Evolutionary conservation across 2,329 filamentous ascomycete species (phyloP).

Genomic region (Dissoconium aciculare): DNA sequence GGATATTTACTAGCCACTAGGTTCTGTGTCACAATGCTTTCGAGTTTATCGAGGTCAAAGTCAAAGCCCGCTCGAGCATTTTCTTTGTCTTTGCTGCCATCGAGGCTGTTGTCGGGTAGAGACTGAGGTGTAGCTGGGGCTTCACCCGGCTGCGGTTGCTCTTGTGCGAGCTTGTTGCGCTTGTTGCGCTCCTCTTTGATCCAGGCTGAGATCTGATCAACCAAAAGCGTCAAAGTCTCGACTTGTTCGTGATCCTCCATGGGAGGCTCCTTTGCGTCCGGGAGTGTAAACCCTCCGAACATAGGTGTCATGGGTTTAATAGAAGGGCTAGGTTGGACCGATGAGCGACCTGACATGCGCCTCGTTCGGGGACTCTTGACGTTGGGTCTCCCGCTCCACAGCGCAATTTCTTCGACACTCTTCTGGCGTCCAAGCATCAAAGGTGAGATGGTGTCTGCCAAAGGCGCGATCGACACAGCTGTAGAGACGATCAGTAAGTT

Average conservation of each 20-base stretch:
- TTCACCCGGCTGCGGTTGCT: slow-evolving; percentile 6
- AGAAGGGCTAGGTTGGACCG: slow-evolving; percentile 13
- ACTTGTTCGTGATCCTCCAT: neutral
- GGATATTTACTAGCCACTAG: slow-evolving; percentile 19
- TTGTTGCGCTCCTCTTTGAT: slow-evolving; percentile 63
- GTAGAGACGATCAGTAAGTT: no score
- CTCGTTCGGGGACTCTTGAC: slow-evolving; percentile 26
- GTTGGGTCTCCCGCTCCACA: slow-evolving; percentile 25
- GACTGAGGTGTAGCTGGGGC: slow-evolving; percentile 5
- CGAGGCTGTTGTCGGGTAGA: slow-evolving; percentile 2
- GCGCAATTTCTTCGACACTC: slow-evolving; percentile 27
- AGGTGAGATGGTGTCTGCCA: slow-evolving; percentile 33
- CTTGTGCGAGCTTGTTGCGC: slow-evolving; percentile 38
- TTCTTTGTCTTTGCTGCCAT: slow-evolving; percentile 1
- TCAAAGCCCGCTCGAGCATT: slow-evolving; percentile 34
- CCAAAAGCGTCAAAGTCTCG: slow-evolving; percentile 5
- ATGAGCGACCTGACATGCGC: slow-evolving; percentile 30
- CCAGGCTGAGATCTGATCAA: slow-evolving; percentile 65
- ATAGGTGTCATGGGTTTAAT: slow-evolving; percentile 11
- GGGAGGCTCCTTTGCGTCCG: neutral
- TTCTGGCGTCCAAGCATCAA: slow-evolving; percentile 33
- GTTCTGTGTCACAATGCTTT: slow-evolving; percentile 60
- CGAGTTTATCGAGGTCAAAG: slow-evolving; percentile 59
- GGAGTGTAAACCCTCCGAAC: slow-evolving; percentile 2
- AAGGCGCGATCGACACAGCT: slow-evolving; percentile 33